Base-by-base conservation (phyloP, 495 filamentous ascomycete species). In the Ramalina peruviana region DNA sequence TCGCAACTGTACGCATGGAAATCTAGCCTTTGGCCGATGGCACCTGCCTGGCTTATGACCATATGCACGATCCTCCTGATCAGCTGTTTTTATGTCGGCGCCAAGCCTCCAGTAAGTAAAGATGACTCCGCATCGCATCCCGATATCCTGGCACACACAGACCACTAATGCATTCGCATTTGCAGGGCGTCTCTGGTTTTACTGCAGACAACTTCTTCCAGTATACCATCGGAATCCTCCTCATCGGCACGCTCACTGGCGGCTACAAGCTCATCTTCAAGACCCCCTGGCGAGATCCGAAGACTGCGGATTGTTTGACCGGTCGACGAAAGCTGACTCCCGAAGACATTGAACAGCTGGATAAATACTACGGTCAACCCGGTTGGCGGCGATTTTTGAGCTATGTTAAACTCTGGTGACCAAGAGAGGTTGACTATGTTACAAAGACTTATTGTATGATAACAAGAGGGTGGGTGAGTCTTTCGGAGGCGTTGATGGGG, bases 201-300 rank as follows among this genome's bases (percentile, higher is more conserved):
- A 20, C 19, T 1, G 19, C 19, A 1, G 23, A 25, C 23, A 25
- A 25, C 26, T 64, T 64, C 49, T 64, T 64, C 52, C 58, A 61
- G 17, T 62, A 66, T 20, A 63, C 62, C 40, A 51, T 66, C 20
- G 62, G 62, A 1, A 39, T 56, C 9, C 33, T 64, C 33, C 40
- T 66, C 7, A 58, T 65, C 21, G 37, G 60, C 15, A 10, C 13
- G 36, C 43, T 45, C 12, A 55, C 50, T 19, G 15, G 15, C 42
- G 60, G 30, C 0, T 63, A 65, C 47, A 65, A 62, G 37, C 9
- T 64, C 15, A 54, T 62, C 27, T 61, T 48, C 27, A 38, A 47
- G 6, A 62, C 58, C 0, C 55, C 50, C 4, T 54, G 48, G 36
- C 40, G 54, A 2, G 43, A 61, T 26, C 40, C 46, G 17, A 51